Evolutionary conservation across 2,329 filamentous ascomycete genomes (phyloP).

Genomic region (Furcasterigmium sp.): DNA sequence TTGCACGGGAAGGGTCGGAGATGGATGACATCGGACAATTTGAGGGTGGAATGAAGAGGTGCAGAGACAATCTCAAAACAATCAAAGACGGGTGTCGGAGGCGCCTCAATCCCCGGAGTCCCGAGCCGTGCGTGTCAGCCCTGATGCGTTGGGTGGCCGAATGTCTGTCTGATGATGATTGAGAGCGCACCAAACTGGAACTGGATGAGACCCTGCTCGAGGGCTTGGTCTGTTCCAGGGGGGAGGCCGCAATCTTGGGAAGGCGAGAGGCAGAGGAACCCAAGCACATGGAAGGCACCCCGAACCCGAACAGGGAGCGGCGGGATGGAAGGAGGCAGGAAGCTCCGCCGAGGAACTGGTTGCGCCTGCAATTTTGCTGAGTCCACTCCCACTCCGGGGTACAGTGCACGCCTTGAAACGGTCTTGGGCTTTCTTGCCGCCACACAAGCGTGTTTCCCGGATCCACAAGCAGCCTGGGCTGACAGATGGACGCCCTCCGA

Average conservation of each 20-base stretch:
- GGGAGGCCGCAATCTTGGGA: neutral
- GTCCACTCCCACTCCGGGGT: neutral
- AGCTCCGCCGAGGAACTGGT: neutral
- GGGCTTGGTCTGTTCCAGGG: neutral
- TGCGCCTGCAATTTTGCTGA: conserved; percentile 2
- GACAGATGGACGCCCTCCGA: neutral
- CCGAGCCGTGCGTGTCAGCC: neutral
- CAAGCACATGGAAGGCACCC: too few species aligned
- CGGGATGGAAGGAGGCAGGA: neutral
- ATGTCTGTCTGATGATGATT: neutral
- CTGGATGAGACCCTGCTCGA: neutral
- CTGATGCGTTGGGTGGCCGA: too few species aligned
- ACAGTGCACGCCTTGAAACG: too few species aligned
- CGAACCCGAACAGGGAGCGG: too few species aligned
- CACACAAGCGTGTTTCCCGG: too few species aligned
- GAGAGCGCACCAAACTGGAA: neutral
- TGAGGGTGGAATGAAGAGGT: neutral
- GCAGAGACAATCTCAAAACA: conserved; percentile 1
- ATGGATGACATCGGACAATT: neutral
- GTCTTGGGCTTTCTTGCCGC: too few species aligned
- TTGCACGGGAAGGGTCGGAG: neutral
- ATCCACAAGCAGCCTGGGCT: too few species aligned
- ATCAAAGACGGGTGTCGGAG: neutral
- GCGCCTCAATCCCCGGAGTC: neutral
- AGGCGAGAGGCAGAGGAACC: neutral